phyloP scores from a whole-genome alignment of 1,139 yeast genomes.

The Nakaseomyces bracarensis region DNA sequence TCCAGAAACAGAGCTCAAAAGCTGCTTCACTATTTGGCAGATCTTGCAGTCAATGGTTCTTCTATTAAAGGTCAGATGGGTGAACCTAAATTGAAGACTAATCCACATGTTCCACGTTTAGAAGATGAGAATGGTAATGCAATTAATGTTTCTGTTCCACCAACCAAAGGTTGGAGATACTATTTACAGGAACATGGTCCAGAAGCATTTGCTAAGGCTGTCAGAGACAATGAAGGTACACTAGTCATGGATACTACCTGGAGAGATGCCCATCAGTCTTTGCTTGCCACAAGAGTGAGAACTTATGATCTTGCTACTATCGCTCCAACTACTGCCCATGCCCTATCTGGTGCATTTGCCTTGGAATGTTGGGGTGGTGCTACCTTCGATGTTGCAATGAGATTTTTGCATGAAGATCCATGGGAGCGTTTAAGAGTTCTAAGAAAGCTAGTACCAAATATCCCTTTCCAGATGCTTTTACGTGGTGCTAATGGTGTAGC shows the following conservation, averaged over 20 bases:
- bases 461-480: slow-evolving; percentile 97
- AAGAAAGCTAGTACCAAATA: slow-evolving; percentile 88
- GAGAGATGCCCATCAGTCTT: slow-evolving; percentile 99
- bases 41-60: slow-evolving; percentile 89
- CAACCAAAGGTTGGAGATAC: slow-evolving; percentile 86
- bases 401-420: slow-evolving; percentile 97
- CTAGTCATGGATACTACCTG: slow-evolving; percentile 96
- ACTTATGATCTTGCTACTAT: slow-evolving; percentile 84
- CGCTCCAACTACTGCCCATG: slow-evolving; percentile 91
- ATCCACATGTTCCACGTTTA: slow-evolving; percentile 66
- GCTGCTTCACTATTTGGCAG: slow-evolving; percentile 80
- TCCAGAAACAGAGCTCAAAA: slow-evolving; percentile 97
- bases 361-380: slow-evolving; percentile 99
- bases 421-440: slow-evolving; percentile 91
- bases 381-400: slow-evolving; percentile 96
- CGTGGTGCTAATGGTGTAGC: slow-evolving; percentile 99
- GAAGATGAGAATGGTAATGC: slow-evolving; percentile 48
- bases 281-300: slow-evolving; percentile 93
- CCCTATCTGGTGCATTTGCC: slow-evolving; percentile 84
- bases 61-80: slow-evolving; percentile 95
- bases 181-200: slow-evolving; percentile 80
- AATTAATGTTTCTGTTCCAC: slow-evolving; percentile 53
- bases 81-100: slow-evolving; percentile 67
- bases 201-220: slow-evolving; percentile 77
- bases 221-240: slow-evolving; percentile 77